phyloP scores from a whole-genome alignment of 2,329 filamentous ascomycete species.

The Byssothecium circinans region DNA sequence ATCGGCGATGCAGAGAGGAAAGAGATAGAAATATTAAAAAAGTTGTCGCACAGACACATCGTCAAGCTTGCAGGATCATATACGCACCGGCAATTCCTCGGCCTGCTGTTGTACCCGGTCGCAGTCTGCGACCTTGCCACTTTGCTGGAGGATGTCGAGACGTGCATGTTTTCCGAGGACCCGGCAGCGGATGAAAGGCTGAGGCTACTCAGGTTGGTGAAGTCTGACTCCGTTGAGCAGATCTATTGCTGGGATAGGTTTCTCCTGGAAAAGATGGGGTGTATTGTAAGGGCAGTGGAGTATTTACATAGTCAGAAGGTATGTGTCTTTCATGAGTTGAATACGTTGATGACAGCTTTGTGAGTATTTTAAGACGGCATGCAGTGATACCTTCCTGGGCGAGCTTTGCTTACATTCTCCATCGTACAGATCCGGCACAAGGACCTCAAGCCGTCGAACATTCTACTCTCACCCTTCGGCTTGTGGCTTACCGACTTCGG shows the following conservation, averaged over 20 bases:
- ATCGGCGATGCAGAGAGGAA: slow-evolving; percentile 17
- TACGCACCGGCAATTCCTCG: slow-evolving; percentile 18
- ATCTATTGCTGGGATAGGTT: neutral
- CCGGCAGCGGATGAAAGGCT: neutral
- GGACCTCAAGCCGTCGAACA: slow-evolving; percentile 26
- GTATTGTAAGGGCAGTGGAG: slow-evolving; percentile 18
- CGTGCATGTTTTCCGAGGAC: neutral
- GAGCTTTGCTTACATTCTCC: too few species aligned
- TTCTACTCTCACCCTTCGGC: slow-evolving; percentile 14
- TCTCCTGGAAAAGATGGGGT: slow-evolving; percentile 14
- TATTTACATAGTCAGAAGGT: slow-evolving; percentile 19
- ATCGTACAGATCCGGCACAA: slow-evolving; percentile 20
- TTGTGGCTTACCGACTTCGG: slow-evolving; percentile 29
- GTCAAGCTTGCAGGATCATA: slow-evolving; percentile 26
- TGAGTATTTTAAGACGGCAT: too few species aligned
- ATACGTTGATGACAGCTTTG: too few species aligned
- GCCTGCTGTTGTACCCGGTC: slow-evolving; percentile 24
- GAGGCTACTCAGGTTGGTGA: neutral
- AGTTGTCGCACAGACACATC: slow-evolving; percentile 23
- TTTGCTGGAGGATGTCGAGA: slow-evolving; percentile 18
- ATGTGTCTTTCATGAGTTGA: too few species aligned
- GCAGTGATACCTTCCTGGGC: too few species aligned
- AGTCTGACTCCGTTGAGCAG: neutral
- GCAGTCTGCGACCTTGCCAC: slow-evolving; percentile 22
- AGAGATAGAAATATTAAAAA: slow-evolving; percentile 27